Evolutionary conservation across 2,329 filamentous ascomycete genomes (phyloP), one percentile per base, ranked within the genome.

Genomic region (Moelleriella libera): DNA sequence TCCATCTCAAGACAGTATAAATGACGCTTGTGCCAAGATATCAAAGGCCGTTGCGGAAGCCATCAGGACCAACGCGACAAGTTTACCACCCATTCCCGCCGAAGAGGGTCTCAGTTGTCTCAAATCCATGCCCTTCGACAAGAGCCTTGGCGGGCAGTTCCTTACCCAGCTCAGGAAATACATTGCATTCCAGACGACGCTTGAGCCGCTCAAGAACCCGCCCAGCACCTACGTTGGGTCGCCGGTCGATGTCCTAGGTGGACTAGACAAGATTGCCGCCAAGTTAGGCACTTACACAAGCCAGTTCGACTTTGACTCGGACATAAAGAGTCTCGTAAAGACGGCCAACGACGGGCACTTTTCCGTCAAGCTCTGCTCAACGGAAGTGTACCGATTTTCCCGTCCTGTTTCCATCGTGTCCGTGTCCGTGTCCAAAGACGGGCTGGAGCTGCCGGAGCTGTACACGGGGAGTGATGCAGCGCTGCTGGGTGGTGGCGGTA

Each of bases 391-490:
- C n/a, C 2, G 2, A 1, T 50, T 49, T 10, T 1, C 21, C 30
- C 44, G 44, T 10, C 12, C 37, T 6, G 5, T 43, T 29, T 6
- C 8, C 29, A 6, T 10, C n/a, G n/a, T n/a, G 41, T 7, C 50
- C 14, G 42, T 40, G 11, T 52, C 52, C 10, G 32, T 53, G 9
- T 53, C 50, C 2, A 44, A 54, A 30, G 63, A 66, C 32, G 60
- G 64, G 5, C 51, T 63, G n/a, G 54, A 55, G 5, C 52, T 57
- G 5, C 59, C 59, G 2, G 52, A 57, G 40, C 28, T 51, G 12
- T 52, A 47, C 39, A 43, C 48, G 10, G 28, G 37, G 4, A 9
- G 30, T n/a, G 43, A 50, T 30, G 29, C 42, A 29, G 28, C 29
- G 1, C 32, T 41, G 4, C 32, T 28, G 6, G n/a, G n/a, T n/a